Conservation (phyloP, 2,329 filamentous ascomycete species). For the Cladosporium colombiae region DNA sequence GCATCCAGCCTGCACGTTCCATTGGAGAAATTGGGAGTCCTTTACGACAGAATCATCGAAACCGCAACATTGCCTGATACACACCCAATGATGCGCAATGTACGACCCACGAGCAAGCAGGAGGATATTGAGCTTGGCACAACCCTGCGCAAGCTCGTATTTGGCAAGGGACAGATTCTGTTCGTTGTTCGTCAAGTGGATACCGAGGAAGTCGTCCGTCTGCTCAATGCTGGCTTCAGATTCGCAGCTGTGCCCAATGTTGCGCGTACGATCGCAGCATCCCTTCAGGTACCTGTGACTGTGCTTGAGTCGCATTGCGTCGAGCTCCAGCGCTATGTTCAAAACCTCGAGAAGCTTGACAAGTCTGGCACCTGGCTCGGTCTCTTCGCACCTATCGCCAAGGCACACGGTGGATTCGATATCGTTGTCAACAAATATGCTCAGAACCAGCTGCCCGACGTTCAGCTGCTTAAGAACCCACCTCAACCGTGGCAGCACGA, state of each 20-base stretch:
- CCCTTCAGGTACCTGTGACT: conserved; percentile 69
- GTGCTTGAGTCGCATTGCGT: conserved; percentile 64
- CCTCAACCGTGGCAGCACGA: conserved; percentile 37
- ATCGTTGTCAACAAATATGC: conserved; percentile 45
- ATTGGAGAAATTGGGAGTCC: conserved; percentile 37
- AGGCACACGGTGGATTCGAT: conserved; percentile 41
- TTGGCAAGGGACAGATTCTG: conserved; percentile 75
- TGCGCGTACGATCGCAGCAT: conserved; percentile 65
- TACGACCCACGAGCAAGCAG: conserved; percentile 18
- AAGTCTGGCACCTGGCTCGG: conserved; percentile 44
- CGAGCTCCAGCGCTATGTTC: conserved; percentile 63
- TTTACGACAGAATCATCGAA: conserved; percentile 41
- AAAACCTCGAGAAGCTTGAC: conserved; percentile 41
- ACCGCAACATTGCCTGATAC: conserved; percentile 31
- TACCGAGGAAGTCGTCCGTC: conserved; percentile 60
- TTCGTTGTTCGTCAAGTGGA: conserved; percentile 71
- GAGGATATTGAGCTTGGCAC: conserved; percentile 45
- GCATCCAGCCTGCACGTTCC: conserved; percentile 59
- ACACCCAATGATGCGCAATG: not conserved
- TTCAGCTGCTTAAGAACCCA: conserved; percentile 39
- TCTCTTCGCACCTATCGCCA: conserved; percentile 40
- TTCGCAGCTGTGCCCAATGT: conserved; percentile 73
- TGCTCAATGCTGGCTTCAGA: conserved; percentile 73
- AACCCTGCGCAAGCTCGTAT: conserved; percentile 38
- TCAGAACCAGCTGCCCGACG: conserved; percentile 48